Evolutionary conservation across 2,329 filamentous ascomycete genomes (phyloP).

Genomic region (Trichoderma aggressivum): DNA sequence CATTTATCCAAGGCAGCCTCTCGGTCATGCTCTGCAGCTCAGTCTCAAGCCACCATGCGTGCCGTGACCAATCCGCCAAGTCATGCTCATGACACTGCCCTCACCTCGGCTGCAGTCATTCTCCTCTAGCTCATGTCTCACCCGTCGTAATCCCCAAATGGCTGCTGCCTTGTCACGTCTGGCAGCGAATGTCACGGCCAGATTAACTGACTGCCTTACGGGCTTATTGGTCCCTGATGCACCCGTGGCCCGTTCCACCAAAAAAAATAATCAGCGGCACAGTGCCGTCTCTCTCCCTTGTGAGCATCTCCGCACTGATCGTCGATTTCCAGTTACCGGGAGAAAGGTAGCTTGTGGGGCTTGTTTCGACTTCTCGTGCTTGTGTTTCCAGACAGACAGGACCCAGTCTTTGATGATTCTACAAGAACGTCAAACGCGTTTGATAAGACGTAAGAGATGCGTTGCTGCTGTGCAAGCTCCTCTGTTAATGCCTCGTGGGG

Average conservation of each 20-base stretch:
- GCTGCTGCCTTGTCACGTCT: background rate
- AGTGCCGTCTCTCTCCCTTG: conserved; percentile 1
- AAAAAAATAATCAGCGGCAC: background rate
- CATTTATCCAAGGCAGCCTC: conserved; percentile 11
- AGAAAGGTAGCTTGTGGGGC: conserved; percentile 11
- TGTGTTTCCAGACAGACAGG: background rate
- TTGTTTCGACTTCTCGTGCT: background rate
- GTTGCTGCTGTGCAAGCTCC: background rate
- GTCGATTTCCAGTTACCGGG: conserved; percentile 16
- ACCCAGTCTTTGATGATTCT: background rate
- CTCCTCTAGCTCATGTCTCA: background rate
- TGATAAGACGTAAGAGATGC: background rate
- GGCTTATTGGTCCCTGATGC: background rate
- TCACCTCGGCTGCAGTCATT: conserved; percentile 6
- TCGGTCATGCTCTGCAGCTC: conserved; percentile 4
- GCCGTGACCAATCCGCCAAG: conserved; percentile 3
- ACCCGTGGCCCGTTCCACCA: conserved; percentile 1
- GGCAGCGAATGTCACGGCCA: background rate
- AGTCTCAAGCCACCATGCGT: background rate
- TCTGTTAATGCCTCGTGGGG: background rate
- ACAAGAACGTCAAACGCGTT: background rate
- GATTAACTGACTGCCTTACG: background rate
- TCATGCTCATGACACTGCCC: background rate
- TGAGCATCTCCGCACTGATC: conserved; percentile 18
- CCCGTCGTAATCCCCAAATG: background rate